phyloP scores from a whole-genome alignment of 164 flowering plant genomes.

The Liriodendron chinense region DNA sequence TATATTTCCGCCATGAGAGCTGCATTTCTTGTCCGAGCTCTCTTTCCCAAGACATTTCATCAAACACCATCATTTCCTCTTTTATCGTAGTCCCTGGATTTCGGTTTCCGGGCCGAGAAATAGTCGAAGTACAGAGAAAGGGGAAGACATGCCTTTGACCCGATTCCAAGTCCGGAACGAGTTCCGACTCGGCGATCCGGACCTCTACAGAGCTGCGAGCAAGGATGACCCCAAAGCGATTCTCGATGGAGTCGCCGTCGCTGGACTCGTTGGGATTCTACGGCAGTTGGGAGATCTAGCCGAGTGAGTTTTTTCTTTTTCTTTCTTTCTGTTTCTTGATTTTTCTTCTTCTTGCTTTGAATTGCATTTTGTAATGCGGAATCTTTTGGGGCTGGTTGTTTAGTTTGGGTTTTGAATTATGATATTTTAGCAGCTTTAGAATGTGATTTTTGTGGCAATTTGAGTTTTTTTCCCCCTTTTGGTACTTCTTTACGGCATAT shows the following conservation, averaged over 20 bases:
- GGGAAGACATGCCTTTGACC: slow-evolving; percentile 62
- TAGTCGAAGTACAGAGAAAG: not conserved
- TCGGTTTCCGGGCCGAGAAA: not conserved
- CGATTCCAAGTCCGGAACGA: slow-evolving; percentile 66
- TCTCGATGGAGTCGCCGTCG: slow-evolving; percentile 84
- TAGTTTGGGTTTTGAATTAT: not conserved
- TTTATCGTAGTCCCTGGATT: not conserved
- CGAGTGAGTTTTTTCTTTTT: slow-evolving; percentile 51
- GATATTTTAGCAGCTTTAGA: not conserved
- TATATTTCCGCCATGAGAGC: slow-evolving; percentile 16
- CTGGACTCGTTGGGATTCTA: slow-evolving; percentile 95
- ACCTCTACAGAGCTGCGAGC: slow-evolving; percentile 48
- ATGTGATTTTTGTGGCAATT: too few species aligned
- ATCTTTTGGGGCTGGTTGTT: not conserved
- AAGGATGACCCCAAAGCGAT: slow-evolving; percentile 77
- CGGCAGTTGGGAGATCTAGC: slow-evolving; percentile 94
- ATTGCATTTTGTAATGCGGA: not conserved
- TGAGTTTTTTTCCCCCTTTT: not conserved
- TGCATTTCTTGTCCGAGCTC: not conserved
- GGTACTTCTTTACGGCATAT: not conserved
- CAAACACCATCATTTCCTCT: not conserved
- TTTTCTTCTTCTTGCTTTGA: not conserved
- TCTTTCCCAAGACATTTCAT: not conserved
- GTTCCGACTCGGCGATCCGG: slow-evolving; percentile 62
- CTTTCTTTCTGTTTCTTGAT: not conserved